Percentiles rank a stretch among this genome's conserved stretches.
Evolutionary conservation across 1,284 basidiomycete species (phyloP).

Genomic region (Leucoagaricus sp.): DNA sequence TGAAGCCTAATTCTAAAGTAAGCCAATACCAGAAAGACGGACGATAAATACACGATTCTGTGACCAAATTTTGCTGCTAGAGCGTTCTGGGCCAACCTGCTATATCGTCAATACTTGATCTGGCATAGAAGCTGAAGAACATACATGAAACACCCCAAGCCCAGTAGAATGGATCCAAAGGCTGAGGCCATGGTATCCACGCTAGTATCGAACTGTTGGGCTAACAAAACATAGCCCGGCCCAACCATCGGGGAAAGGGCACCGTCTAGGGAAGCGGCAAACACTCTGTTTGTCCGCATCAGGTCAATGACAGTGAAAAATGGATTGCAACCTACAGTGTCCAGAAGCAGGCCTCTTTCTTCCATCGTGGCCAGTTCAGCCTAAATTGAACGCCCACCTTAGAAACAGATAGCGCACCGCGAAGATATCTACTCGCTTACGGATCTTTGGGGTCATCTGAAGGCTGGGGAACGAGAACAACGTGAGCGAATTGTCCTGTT

Average conservation of each 20-base stretch:
- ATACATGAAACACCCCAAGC: constrained; percentile 42
- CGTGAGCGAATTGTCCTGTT: constrained; percentile 39
- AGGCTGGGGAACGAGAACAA: constrained; percentile 46
- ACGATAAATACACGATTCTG: constrained; percentile 43
- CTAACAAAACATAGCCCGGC: constrained; percentile 41
- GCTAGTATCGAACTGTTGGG: constrained; percentile 38
- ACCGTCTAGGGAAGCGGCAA: constrained; percentile 43
- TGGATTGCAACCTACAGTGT: constrained; percentile 31
- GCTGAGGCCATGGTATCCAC: constrained; percentile 43
- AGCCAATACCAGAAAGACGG: constrained; percentile 35
- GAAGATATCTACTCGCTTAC: constrained; percentile 23
- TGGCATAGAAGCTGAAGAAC: constrained; percentile 2
- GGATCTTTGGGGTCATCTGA: constrained; percentile 46
- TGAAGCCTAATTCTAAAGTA: too few relatives aligned
- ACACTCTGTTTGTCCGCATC: constrained; percentile 27
- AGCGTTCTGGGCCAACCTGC: constrained; percentile 40
- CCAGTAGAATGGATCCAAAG: constrained; percentile 40
- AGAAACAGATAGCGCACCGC: not conserved
- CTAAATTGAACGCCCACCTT: constrained; percentile 20
- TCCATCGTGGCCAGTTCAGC: constrained; percentile 47
- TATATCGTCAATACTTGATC: not conserved
- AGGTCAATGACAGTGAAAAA: not conserved
- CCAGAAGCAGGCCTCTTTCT: constrained; percentile 48
- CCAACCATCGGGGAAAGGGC: constrained; percentile 45
- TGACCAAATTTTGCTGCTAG: constrained; percentile 47